A percentile compares a stretch with the other conserved stretches of the same genome.
These are phyloP conservation scores for Colletotrichum cuscutae DNA, from an alignment of 2,329 filamentous ascomycete genomes.

Conservation along the genomic window DNA sequence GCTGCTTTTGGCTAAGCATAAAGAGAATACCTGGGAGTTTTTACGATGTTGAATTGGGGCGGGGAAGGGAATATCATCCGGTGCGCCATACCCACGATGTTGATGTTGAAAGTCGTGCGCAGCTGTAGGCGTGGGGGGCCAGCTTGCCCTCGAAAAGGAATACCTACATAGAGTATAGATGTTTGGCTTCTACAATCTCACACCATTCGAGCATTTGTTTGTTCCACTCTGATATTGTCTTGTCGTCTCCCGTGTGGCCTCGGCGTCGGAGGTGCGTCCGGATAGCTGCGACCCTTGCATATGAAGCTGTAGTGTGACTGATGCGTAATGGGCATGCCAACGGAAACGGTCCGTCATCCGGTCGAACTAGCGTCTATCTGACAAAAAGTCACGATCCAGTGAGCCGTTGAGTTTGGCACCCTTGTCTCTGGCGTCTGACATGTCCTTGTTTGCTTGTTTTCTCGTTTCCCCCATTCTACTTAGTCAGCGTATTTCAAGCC, in stretches of 20 bases:
- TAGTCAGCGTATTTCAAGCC: background rate
- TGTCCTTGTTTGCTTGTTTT: background rate
- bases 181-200: constrained; percentile 1
- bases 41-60: constrained; percentile 21
- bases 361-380: background rate
- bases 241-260: background rate
- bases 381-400: background rate
- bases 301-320: background rate
- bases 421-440: background rate
- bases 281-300: background rate
- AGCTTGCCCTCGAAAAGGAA: background rate
- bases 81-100: constrained; percentile 32
- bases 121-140: constrained; percentile 12
- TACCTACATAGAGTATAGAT: constrained; percentile 24
- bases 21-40: constrained; percentile 35
- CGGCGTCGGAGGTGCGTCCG: background rate
- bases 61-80: background rate
- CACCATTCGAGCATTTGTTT: background rate
- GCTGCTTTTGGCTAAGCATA: constrained; percentile 27
- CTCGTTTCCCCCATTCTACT: background rate
- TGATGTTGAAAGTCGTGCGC: constrained; percentile 28
- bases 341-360: background rate
- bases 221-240: background rate
- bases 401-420: background rate
- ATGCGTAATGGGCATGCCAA: background rate